Conservation (phyloP, 768 basidiomycete genomes). For the Suillus luteus region DNA sequence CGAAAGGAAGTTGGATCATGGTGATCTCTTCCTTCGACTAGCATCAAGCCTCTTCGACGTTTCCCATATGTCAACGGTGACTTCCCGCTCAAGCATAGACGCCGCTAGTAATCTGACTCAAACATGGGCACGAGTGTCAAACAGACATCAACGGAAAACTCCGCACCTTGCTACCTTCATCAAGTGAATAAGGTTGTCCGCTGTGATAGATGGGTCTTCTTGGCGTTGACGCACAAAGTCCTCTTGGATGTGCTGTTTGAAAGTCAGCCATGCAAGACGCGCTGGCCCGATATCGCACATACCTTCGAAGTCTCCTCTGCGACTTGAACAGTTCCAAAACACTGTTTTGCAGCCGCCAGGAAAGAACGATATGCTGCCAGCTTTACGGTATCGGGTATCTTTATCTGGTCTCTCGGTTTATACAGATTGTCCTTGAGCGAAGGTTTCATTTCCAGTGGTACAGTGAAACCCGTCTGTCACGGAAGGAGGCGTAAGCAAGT, state of each 20-base stretch:
- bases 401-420: slow-evolving; percentile 45
- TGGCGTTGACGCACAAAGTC: slow-evolving; percentile 61
- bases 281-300: slow-evolving; percentile 12
- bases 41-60: slow-evolving; percentile 61
- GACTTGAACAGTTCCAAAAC: slow-evolving; percentile 52
- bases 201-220: slow-evolving; percentile 39
- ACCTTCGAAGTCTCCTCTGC: slow-evolving; percentile 63
- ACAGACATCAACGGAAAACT: slow-evolving; percentile 8
- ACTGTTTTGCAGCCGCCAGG: slow-evolving; percentile 55
- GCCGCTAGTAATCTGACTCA: slow-evolving; percentile 58
- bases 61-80: slow-evolving; percentile 65
- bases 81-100: slow-evolving; percentile 55
- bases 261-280: slow-evolving; percentile 1
- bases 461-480: slow-evolving; percentile 56
- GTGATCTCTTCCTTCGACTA: slow-evolving; percentile 33
- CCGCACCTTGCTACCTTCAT: slow-evolving; percentile 72
- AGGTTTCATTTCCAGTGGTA: slow-evolving; percentile 47
- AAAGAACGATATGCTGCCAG: slow-evolving; percentile 59
- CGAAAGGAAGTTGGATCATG: not conserved
- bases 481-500: slow-evolving; percentile 6
- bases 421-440: slow-evolving; percentile 43
- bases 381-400: slow-evolving; percentile 47
- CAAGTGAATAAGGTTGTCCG: slow-evolving; percentile 65
- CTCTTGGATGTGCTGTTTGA: slow-evolving; percentile 66
- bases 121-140: slow-evolving; percentile 14